Evolutionary conservation across 306 rosid genomes (phyloP), one percentile per base, ranked within the genome.

Genomic region (Quercus suber): DNA sequence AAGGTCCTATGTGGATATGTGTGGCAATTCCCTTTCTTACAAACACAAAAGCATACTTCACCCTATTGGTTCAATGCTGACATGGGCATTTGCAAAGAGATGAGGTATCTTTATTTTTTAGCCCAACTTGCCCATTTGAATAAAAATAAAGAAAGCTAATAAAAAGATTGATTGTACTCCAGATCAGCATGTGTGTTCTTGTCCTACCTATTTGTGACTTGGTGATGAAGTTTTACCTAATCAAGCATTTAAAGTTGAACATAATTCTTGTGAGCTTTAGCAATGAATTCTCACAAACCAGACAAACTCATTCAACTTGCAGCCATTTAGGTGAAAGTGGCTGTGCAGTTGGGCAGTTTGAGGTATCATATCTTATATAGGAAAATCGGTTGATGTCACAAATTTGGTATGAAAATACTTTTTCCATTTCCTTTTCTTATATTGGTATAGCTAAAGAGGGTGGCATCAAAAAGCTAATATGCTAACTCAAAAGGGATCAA

Each of bases 401-500:
- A 13, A 60, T 60, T 25, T 60, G 13, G 33, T 60, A 60, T 23
- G 67, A 23, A 23, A 60, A 23, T 60, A 3, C 67, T 2, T 12
- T 23, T 59, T 9, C 30, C 31, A 12, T 59, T 23, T 59, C 65
- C 12, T 59, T 59, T 20, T 59, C 18, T 68, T 35, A 68, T 35
- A 25, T 33, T 33, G 37, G 37, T 10, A 49, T n/a, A 14, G 7
- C 43, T 23, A 35, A 19, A 19, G 20, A 65, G 41, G 52, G 52
- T 35, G 72, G 27, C 72, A 68, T 68, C 72, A 68, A 18, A 68
- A 68, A 68, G 72, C 53, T 68, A 35, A 68, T 9, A 35, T 68
- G 51, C 72, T 52, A 68, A 25, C 72, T 35, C 52, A 68, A n/a
- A 67, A 68, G n/a, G 72, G 4, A 19, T 68, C 72, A 68, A 7